A percentile compares a stretch with the other conserved stretches of the same genome.
Evolutionary conservation across 257 asterid species (phyloP).

Genomic region (Prunella vulgaris): DNA sequence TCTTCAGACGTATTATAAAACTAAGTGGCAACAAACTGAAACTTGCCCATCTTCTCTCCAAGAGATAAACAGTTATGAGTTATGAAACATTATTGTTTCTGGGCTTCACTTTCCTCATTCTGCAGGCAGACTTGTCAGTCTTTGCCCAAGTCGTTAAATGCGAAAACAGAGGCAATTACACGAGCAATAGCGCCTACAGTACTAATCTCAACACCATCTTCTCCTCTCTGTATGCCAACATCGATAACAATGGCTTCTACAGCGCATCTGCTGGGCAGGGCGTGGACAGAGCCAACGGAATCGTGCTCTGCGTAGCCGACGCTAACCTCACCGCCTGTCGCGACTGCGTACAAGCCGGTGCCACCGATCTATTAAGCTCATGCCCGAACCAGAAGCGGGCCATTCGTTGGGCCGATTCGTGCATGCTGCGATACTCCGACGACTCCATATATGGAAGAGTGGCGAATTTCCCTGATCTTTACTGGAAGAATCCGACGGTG

Average conservation of each 20-base stretch:
- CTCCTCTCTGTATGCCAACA: neutral
- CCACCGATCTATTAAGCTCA: neutral
- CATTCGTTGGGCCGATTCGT: neutral
- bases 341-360: neutral
- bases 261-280: constrained; percentile 18
- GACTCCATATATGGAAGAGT: neutral
- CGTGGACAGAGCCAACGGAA: constrained; percentile 12
- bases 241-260: constrained; percentile 23
- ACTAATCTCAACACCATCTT: neutral
- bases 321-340: constrained; percentile 11
- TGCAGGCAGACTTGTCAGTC: neutral
- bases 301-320: constrained; percentile 27
- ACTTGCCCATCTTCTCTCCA: neutral
- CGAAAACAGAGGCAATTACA: neutral
- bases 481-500: neutral
- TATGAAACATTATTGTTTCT: neutral
- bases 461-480: neutral
- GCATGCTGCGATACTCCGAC: constrained; percentile 32
- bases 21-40: neutral
- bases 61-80: neutral
- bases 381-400: constrained; percentile 19
- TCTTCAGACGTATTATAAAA: no score
- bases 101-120: neutral
- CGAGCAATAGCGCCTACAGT: neutral
- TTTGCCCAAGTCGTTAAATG: neutral